Percentiles rank a stretch among this genome's conserved stretches.
Conservation (phyloP, 2,329 filamentous ascomycete genomes). For the Pseudopithomyces chartarum region DNA sequence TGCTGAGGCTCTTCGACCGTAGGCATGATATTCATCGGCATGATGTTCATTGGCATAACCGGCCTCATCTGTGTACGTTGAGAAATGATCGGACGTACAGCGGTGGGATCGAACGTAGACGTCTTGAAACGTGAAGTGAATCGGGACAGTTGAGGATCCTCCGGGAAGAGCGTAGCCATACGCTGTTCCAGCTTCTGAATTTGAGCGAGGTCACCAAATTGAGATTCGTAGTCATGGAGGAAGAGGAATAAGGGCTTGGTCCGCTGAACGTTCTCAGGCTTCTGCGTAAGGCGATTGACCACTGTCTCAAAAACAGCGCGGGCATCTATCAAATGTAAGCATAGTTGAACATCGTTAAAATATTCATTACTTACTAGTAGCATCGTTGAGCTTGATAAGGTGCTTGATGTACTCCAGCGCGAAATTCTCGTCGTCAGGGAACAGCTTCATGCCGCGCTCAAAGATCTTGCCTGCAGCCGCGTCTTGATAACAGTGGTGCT, state of each 20-base stretch:
- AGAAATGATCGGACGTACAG: slow-evolving; percentile 82
- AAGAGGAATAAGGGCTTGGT: slow-evolving; percentile 86
- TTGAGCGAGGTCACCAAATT: slow-evolving; percentile 90
- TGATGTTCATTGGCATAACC: slow-evolving; percentile 35
- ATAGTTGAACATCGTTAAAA: slow-evolving; percentile 7
- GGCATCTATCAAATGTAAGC: slow-evolving; percentile 66
- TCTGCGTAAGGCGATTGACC: slow-evolving; percentile 78
- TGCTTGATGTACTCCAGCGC: slow-evolving; percentile 96
- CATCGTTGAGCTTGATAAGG: slow-evolving; percentile 87
- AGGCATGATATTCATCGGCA: slow-evolving; percentile 30
- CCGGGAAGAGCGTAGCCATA: slow-evolving; percentile 92
- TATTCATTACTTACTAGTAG: slow-evolving; percentile 72
- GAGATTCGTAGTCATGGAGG: slow-evolving; percentile 93
- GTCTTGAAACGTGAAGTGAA: slow-evolving; percentile 77
- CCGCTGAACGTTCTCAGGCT: slow-evolving; percentile 73
- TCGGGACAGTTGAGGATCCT: slow-evolving; percentile 75
- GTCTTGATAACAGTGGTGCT: slow-evolving; percentile 96
- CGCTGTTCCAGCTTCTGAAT: slow-evolving; percentile 89
- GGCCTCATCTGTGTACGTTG: slow-evolving; percentile 74
- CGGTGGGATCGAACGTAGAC: slow-evolving; percentile 76
- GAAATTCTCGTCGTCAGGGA: slow-evolving; percentile 91
- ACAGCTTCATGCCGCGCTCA: slow-evolving; percentile 89
- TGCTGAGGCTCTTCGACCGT: slow-evolving; percentile 37
- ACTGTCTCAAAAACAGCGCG: slow-evolving; percentile 95
- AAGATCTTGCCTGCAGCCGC: slow-evolving; percentile 92